Base-by-base conservation (phyloP, 225 moss, liverwort and hornwort species). In the Rhytidiadelphus loreus region DNA sequence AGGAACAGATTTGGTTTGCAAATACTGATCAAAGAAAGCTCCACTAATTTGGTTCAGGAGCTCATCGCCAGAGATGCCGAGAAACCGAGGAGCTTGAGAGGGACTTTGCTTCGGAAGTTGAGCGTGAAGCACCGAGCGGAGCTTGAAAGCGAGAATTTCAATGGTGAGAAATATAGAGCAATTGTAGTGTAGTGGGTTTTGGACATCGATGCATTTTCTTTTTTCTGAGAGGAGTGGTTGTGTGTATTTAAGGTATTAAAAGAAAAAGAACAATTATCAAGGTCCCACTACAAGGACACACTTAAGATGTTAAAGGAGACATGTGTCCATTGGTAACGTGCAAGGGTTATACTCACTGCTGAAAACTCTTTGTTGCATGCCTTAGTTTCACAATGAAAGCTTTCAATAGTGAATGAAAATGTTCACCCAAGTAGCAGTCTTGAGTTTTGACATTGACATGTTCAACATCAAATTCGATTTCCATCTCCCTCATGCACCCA, bases 121-220 rank as follows among this genome's bases (percentile, higher is more conserved):
- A 93, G 92, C 64, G 77, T 85, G 60, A 83, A 90, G 93, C 89
- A 93, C 37, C 89, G 89, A 90, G 55, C 76, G 6, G 91, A 92
- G 77, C 89, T 87, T 60, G 82, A 89, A 22, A 87, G 77, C 64
- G 10, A 81, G 39, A 74, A 28, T 5, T 85, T 58, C 24, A 81
- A 72, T 13, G 89, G 68, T 78, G 84, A 89, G 55, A 81, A 68
- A 65, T 68, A 69, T 43, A 30, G 6, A 86, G 57, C 20, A 74
- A 61, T 46, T 48, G 33, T 1, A 10, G n/a, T 48, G 33, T 1
- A 10, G n/a, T 35, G 18, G 52, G 26, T 16, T 19, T 12, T 35
- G 13, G 18, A 44, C 18, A 35, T 44, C 26, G 73, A 60, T 73
- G 59, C 9, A 10, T 48, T 46, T 62, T 3, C 16, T 33, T 23